Evolutionary conservation across 2,329 filamentous ascomycete species (phyloP).

Genomic region (Daldinia sp.): DNA sequence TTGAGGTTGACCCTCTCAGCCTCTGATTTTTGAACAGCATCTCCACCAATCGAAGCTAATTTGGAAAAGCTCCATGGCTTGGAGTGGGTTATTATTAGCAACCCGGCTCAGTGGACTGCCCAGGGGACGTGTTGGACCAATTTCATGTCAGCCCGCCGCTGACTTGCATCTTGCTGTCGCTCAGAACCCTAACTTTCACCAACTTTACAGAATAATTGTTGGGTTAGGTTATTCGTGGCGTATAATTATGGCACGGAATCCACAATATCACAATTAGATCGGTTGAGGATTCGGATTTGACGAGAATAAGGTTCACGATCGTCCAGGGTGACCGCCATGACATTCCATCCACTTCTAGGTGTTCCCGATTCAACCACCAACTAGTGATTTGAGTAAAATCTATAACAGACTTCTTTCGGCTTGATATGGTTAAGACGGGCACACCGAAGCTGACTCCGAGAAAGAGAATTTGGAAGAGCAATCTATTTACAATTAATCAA

Average conservation of each 20-base stretch:
- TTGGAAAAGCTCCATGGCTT: constrained; percentile 18
- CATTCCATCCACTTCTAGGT: neutral
- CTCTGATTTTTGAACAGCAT: constrained; percentile 20
- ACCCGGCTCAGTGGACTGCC: constrained; percentile 11
- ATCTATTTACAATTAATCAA: constrained; percentile 32
- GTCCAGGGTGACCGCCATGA: constrained; percentile 2
- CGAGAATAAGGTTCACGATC: neutral
- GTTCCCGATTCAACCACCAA: neutral
- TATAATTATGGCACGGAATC: constrained; percentile 7
- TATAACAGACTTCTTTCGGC: constrained; percentile 13
- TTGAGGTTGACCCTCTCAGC: constrained; percentile 21
- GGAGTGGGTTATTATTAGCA: constrained; percentile 33
- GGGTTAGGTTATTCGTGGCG: constrained; percentile 14
- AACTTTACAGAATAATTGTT: constrained; percentile 14
- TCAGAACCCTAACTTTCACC: constrained; percentile 13
- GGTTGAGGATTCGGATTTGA: constrained; percentile 18
- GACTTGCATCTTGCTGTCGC: constrained; percentile 15
- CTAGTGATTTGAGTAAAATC: constrained; percentile 2
- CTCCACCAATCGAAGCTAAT: constrained; percentile 21
- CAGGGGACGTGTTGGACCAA: constrained; percentile 3
- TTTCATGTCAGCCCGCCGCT: constrained; percentile 28
- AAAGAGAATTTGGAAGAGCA: constrained; percentile 14
- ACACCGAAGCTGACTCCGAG: constrained; percentile 8
- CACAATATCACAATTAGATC: constrained; percentile 13
- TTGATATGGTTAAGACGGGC: neutral